phyloP scores from a whole-genome alignment of 345 rosid genomes.

The Gossypium herbaceum region DNA sequence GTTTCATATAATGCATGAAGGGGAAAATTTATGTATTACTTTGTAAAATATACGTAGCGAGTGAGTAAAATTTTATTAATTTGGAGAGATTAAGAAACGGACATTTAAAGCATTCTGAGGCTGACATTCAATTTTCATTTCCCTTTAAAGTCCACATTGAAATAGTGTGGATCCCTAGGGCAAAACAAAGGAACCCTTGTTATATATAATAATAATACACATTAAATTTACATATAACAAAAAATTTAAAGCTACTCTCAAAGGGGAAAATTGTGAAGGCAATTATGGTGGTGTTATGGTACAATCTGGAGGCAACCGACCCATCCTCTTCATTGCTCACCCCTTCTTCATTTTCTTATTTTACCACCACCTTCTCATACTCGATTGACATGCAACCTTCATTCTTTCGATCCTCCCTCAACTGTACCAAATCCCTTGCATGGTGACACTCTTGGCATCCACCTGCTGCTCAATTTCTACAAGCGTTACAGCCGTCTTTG shows the following conservation, averaged over 20 bases:
- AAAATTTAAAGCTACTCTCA: neutral
- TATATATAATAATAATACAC: neutral
- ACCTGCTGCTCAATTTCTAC: conserved; percentile 4
- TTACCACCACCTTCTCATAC: neutral
- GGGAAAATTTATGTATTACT: neutral
- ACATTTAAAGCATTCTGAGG: too few relatives aligned
- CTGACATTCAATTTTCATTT: neutral
- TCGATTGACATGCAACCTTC: too few relatives aligned
- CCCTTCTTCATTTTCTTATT: neutral
- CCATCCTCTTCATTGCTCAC: neutral
- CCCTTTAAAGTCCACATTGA: neutral
- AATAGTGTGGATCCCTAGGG: neutral
- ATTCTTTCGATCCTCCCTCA: neutral
- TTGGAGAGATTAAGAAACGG: neutral
- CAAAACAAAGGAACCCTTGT: conserved; percentile 13
- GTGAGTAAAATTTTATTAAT: neutral
- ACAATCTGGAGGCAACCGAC: conserved; percentile 14
- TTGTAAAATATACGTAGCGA: too few relatives aligned
- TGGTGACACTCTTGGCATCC: neutral
- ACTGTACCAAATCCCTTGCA: neutral
- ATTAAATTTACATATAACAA: neutral
- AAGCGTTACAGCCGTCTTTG: neutral
- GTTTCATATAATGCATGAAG: too few relatives aligned
- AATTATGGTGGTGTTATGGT: conserved; percentile 16
- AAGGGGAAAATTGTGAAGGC: neutral